Evolutionary conservation across 495 filamentous ascomycete species (phyloP), one percentile per base, ranked within the genome.

Genomic region (Hapsidospora chrysogenum): DNA sequence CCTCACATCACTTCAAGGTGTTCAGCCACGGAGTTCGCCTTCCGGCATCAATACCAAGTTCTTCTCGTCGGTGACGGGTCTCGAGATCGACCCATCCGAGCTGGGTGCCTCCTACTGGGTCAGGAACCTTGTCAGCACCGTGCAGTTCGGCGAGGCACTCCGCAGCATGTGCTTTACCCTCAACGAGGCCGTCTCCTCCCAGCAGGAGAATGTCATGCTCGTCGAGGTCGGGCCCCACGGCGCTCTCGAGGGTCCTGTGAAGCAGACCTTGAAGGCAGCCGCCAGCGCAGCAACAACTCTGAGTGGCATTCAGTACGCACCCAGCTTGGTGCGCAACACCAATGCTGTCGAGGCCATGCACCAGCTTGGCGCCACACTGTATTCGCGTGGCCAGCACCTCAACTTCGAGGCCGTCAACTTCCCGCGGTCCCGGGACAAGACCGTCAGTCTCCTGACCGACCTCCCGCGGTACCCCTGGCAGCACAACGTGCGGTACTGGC

Each of bases 221-320:
- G 33, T 76, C 10, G 72, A 77, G 33, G 49, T 75, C 22, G 73
- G 74, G 0, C 70, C 75, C 15, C 73, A 78, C 38, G 44, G 53
- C 2, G 63, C 72, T 2, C 42, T 80, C 0, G 53, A 61, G 21
- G 61, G 59, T 0, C 67, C 70, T 0, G 37, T 69, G 10, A 51
- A 56, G 13, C 57, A 72, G 38, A 64, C 64, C 4, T 36, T 68
- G 10, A 48, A 61, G 21, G 34, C 33, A 0, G 31, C 31, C 10
- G 34, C 32, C 31, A 17, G 6, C 11, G 22, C 29, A 2, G 17
- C 27, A 8, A 36, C 33, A 21, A 36, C 30, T 17, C n/a, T n/a
- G n/a, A n/a, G n/a, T n/a, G 29, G 17, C 8, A 45, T 46, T 23
- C 31, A 33, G 15, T 56, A 54, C 45, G 10, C 51, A 41, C 19